Evolutionary conservation across 805 yeast species (phyloP).

Genomic region (Zygoascus bituminiphila): DNA sequence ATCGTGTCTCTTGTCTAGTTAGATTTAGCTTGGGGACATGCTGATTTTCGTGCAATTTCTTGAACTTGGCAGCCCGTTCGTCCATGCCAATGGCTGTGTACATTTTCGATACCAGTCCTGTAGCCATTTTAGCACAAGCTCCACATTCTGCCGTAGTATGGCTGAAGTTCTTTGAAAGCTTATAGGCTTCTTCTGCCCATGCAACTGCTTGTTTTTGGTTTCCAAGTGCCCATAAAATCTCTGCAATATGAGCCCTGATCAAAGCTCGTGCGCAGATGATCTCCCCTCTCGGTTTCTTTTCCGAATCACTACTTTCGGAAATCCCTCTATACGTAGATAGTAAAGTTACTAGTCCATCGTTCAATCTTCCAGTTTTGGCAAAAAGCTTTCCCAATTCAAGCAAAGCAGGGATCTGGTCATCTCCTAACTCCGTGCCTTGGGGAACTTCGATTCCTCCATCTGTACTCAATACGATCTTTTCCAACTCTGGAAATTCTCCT

Average conservation of each 20-base stretch:
- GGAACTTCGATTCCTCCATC: conserved; percentile 6
- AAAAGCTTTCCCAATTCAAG: conserved; percentile 20
- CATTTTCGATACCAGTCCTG: conserved; percentile 18
- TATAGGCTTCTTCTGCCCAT: conserved; percentile 22
- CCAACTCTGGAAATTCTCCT: conserved; percentile 2
- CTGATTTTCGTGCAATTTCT: conserved; percentile 6
- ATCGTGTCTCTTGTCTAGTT: not conserved
- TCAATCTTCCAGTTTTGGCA: conserved; percentile 7
- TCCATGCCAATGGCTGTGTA: conserved; percentile 12
- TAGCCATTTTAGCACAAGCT: conserved; percentile 21
- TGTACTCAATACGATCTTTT: not conserved
- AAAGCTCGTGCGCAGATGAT: conserved; percentile 14
- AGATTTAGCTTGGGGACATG: conserved; percentile 4
- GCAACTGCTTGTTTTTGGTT: conserved; percentile 17
- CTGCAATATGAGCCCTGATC: conserved; percentile 19
- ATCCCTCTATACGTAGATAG: conserved; percentile 21
- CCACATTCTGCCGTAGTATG: conserved; percentile 23
- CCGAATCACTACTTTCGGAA: conserved; percentile 3
- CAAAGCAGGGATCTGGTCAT: conserved; percentile 13
- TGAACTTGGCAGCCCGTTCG: conserved; percentile 12
- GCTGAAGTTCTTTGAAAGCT: conserved; percentile 15
- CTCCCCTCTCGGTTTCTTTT: not conserved
- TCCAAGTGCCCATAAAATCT: conserved; percentile 21
- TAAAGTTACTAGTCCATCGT: conserved; percentile 19
- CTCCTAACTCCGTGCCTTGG: conserved; percentile 1